Conservation (phyloP, 192 early-diverging fungal genomes). For the Mortierella antarctica region DNA sequence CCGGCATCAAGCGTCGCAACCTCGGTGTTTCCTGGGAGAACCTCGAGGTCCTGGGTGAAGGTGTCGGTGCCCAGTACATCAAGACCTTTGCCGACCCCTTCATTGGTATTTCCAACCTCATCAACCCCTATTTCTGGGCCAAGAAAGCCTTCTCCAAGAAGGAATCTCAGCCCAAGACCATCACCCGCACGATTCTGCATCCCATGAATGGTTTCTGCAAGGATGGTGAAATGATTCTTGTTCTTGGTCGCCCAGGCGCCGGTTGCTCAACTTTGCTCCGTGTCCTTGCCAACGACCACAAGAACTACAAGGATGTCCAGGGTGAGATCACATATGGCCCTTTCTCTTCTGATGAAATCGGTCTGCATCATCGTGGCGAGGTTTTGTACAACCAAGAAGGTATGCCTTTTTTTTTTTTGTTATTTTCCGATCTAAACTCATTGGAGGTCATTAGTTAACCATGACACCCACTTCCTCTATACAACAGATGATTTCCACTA, state of each 20-base stretch:
- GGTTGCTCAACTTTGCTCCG: slow-evolving; percentile 75
- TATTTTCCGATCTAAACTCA: neutral
- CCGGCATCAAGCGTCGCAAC: slow-evolving; percentile 58
- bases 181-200: slow-evolving; percentile 64
- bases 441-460: neutral
- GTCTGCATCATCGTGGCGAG: slow-evolving; percentile 74
- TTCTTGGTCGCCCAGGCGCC: slow-evolving; percentile 77
- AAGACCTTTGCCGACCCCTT: slow-evolving; percentile 44
- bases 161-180: slow-evolving; percentile 10
- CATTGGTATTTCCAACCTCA: slow-evolving; percentile 41
- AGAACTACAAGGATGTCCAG: slow-evolving; percentile 58
- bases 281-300: slow-evolving; percentile 67
- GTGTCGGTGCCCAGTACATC: slow-evolving; percentile 53
- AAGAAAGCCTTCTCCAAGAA: slow-evolving; percentile 42
- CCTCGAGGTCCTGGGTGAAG: slow-evolving; percentile 49
- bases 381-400: slow-evolving; percentile 84
- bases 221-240: slow-evolving; percentile 80
- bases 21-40: slow-evolving; percentile 60
- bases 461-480: neutral
- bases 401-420: slow-evolving; percentile 11
- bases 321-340: slow-evolving; percentile 77
- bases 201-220: slow-evolving; percentile 72
- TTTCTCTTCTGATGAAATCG: slow-evolving; percentile 68
- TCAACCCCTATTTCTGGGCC: slow-evolving; percentile 54
- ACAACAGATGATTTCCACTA: slow-evolving; percentile 76